Base-by-base conservation (phyloP, 2,329 filamentous ascomycete species). In the Polychaeton citri region DNA sequence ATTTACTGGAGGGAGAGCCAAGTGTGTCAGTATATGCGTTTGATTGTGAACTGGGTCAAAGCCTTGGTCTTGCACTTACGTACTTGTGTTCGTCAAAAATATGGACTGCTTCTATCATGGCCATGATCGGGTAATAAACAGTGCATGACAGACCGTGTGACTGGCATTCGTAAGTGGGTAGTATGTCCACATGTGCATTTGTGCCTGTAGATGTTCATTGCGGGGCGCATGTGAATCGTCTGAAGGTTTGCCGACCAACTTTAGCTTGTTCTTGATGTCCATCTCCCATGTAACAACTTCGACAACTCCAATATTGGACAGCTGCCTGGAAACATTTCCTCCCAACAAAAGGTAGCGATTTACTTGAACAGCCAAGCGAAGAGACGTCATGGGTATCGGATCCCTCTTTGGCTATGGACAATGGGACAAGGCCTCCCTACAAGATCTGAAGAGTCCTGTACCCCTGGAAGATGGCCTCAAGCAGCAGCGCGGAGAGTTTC, bases 11-110 rank as follows among this genome's bases (percentile, higher is more conserved):
- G 33, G 12, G 12, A 19, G 13, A 18, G 19, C 37, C 30, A 21
- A 34, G n/a, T n/a, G n/a, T 17, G 17, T 33, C n/a, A 36, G 30
- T n/a, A 43, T 17, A 38, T 38, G 38, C 18, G 31, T 32, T 30
- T 33, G 26, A 41, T 44, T 39, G 38, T 30, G 20, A 35, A 52
- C 26, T 32, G 26, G 30, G 39, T 41, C 18, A 13, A 6, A 12
- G 10, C 37, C 48, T 21, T 17, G 30, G n/a, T 12, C 21, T 32
- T 37, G 32, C 48, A 55, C 52, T 53, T 52, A 55, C 72, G 54
- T 66, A 93, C 87, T 87, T 85, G 64, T 87, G 77, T 68, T 95
- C 87, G 73, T 96, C 87, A 62, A 82, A 95, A 58, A 98, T 86
- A 68, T 96, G 88, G 54, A 98, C 71, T 57, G 88, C 90, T 69